Evolutionary conservation across 768 basidiomycete species (phyloP).

Genomic region (Aureoboletus auriporus): DNA sequence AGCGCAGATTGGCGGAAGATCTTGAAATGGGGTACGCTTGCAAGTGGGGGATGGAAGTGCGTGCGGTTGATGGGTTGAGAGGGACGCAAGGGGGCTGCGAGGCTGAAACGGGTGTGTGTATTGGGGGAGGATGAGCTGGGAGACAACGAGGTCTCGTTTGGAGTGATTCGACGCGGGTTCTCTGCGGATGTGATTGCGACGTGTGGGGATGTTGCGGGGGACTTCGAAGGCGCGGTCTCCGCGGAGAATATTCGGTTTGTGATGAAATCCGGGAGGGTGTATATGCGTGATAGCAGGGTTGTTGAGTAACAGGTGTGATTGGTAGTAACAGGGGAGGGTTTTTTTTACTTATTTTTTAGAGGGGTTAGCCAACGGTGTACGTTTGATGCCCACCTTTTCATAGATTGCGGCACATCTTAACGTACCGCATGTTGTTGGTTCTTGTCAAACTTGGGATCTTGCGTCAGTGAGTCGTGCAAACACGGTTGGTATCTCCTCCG

Average conservation of each 20-base stretch:
- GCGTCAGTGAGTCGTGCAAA: no score
- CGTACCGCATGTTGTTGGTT: no score
- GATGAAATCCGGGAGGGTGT: conserved; percentile 54
- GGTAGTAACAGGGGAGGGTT: no score
- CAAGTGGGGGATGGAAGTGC: conserved; percentile 58
- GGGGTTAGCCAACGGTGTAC: no score
- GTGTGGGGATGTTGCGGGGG: conserved; percentile 31
- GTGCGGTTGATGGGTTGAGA: conserved; percentile 49
- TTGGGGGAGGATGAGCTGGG: conserved; percentile 30
- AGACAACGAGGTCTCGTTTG: conserved; percentile 53
- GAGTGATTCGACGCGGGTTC: conserved; percentile 49
- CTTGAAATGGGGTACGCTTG: conserved; percentile 54
- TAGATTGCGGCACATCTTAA: no score
- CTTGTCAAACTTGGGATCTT: no score
- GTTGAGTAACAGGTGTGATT: background rate
- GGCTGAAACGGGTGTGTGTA: conserved; percentile 24
- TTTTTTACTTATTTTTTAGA: no score
- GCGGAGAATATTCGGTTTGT: conserved; percentile 48
- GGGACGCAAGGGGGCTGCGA: conserved; percentile 22
- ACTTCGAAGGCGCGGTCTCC: conserved; percentile 44
- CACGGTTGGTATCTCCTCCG: no score
- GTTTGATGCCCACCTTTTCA: no score
- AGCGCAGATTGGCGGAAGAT: conserved; percentile 52
- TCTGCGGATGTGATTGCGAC: conserved; percentile 47
- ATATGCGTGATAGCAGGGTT: conserved; percentile 35